Percentiles rank a stretch among this genome's conserved stretches.
Conservation (phyloP, 1,284 basidiomycete species). For the Cutaneotrichosporon dermatis region DNA sequence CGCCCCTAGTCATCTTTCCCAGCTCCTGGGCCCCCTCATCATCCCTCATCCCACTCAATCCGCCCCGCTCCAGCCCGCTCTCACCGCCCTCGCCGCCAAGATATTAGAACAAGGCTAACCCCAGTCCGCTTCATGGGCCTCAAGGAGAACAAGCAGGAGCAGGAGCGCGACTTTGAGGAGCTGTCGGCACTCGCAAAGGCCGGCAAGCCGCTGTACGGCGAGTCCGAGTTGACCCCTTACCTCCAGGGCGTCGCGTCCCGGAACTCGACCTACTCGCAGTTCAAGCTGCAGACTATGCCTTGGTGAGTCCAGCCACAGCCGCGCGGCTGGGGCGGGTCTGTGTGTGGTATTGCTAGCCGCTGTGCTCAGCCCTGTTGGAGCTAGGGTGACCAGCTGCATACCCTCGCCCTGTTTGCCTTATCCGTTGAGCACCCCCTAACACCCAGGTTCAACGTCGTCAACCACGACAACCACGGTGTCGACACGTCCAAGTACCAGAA, state of each 20-base stretch:
- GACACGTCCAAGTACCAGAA: conserved; percentile 70
- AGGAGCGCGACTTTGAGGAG: conserved; percentile 69
- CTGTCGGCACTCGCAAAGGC: conserved; percentile 64
- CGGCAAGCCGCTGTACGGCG: conserved; percentile 79
- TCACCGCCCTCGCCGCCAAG: not conserved
- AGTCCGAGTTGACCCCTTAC: conserved; percentile 75
- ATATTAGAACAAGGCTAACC: conserved; percentile 1
- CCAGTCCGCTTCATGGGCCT: conserved; percentile 95
- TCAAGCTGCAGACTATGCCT: conserved; percentile 62
- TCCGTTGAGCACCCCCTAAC: not conserved
- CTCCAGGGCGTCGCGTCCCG: conserved; percentile 82
- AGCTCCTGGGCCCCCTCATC: not conserved
- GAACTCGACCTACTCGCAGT: conserved; percentile 87
- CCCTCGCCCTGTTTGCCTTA: not conserved
- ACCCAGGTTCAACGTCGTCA: conserved; percentile 82
- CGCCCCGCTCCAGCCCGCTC: too few relatives aligned
- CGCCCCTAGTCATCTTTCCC: not conserved
- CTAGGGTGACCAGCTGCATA: not conserved
- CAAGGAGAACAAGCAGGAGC: conserved; percentile 83
- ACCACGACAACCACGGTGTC: conserved; percentile 80
- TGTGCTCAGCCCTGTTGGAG: too few relatives aligned
- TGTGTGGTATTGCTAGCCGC: too few relatives aligned
- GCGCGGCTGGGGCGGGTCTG: too few relatives aligned
- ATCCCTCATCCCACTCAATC: too few relatives aligned
- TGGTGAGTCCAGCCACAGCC: conserved; percentile 57